These are phyloP conservation scores for Lachancea meyersii DNA, from an alignment of 805 yeast species.

Conservation along the genomic window DNA sequence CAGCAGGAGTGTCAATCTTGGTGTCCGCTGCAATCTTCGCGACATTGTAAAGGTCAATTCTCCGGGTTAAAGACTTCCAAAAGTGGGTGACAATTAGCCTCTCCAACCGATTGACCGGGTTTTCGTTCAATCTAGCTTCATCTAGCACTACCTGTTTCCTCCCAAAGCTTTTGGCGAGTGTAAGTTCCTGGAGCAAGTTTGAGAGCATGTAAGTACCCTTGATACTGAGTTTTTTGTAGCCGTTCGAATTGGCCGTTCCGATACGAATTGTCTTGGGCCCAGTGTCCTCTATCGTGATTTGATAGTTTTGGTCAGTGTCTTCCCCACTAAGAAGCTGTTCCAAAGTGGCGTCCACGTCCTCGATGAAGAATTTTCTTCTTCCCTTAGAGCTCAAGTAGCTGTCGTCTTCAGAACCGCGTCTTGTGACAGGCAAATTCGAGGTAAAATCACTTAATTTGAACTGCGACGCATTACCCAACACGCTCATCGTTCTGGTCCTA, in stretches of 20 bases:
- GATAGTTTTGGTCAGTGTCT: conserved; percentile 79
- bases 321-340: conserved; percentile 63
- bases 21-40: conserved; percentile 71
- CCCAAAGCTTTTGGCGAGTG: conserved; percentile 78
- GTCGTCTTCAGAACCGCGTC: conserved; percentile 54
- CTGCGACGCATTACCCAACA: conserved; percentile 31
- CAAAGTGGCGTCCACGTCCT: conserved; percentile 68
- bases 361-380: conserved; percentile 51
- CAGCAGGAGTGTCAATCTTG: conserved; percentile 57
- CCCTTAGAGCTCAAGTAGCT: conserved; percentile 34
- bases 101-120: conserved; percentile 72
- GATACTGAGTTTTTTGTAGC: conserved; percentile 63
- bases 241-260: conserved; percentile 81
- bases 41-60: conserved; percentile 55
- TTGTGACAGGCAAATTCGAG: conserved; percentile 28
- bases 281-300: conserved; percentile 77
- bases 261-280: conserved; percentile 77
- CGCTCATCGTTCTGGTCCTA: conserved; percentile 54
- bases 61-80: conserved; percentile 75
- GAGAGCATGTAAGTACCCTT: conserved; percentile 88
- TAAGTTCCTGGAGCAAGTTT: conserved; percentile 79
- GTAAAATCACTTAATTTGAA: conserved; percentile 16
- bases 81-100: conserved; percentile 70
- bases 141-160: conserved; percentile 72
- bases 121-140: conserved; percentile 77